Base-by-base conservation (phyloP, 2,329 filamentous ascomycete genomes). In the Tolypocladium tundrense region DNA sequence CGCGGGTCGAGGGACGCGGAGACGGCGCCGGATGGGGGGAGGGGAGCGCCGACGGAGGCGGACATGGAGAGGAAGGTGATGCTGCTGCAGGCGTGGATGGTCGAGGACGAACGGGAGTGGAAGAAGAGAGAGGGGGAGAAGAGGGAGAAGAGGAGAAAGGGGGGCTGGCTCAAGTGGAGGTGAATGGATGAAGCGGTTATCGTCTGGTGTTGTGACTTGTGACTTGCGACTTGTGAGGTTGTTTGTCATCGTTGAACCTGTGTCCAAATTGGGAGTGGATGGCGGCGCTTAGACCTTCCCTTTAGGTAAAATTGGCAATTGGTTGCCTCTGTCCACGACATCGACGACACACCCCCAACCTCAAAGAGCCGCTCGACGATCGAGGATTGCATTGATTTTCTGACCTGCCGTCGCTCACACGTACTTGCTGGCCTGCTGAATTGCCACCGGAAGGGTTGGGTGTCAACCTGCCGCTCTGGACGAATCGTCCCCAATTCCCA, bases 1-100 rank as follows among this genome's bases (percentile, higher is more conserved):
- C 60, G 62, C 1, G 71, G 72, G 2, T 64, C 64, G 5, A 67
- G 69, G 31, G 76, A 79, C 53, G 61, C 62, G 13, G 74, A 78
- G 50, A 75, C 74, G 4, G 69, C 68, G 0, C 65, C 69, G 9
- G 75, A 79, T 58, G 77, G 74, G 0, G 76, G 76, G 0, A 68
- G 70, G 33, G 72, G 72, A 1, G 68, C 70, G 21, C 59, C 76
- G 58, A 73, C 65, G 19, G 68, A 73, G 52, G 66, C 68, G 2
- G 67, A 78, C 57, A 72, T 72, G 64, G 70, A 71, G 48, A 65
- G 65, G 58, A 71, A 68, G 58, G 65, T 66, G 4, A 70, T 69
- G 70, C 57, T 63, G 37, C 63, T 72, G 59, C 68, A 72, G 54
- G 68, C 66, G 19, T 61, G 66, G 53, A 70, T 72, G 67, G 68